A percentile compares a stretch with the other conserved stretches of the same genome.
These are phyloP conservation scores for Phytopythium kandeliae DNA, from an alignment of 352 stramenopile genomes.

Conservation along the genomic window DNA sequence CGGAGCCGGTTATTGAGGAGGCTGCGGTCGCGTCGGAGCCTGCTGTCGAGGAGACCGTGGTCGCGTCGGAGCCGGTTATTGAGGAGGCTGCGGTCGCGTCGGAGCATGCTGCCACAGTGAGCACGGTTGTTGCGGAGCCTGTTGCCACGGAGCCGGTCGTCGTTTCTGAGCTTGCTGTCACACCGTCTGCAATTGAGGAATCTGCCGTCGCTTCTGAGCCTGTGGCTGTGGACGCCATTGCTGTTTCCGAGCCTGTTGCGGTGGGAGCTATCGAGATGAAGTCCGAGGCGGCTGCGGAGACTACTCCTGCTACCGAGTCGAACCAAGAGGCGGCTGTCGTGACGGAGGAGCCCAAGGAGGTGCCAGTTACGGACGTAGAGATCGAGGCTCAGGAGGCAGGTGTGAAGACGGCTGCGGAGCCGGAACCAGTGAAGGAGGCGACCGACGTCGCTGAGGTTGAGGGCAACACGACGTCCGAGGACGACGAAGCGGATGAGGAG, in stretches of 20 bases:
- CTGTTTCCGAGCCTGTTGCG: background rate
- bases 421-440: conserved; percentile 3
- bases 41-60: no score
- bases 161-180: conserved; percentile 1
- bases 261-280: background rate
- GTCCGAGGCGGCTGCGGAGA: background rate
- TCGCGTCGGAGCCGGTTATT: background rate
- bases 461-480: conserved; percentile 23
- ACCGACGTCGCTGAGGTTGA: conserved; percentile 15
- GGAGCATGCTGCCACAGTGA: background rate
- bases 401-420: conserved; percentile 3
- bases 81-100: conserved; percentile 6
- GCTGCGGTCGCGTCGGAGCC: no score
- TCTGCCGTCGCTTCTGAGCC: conserved; percentile 4
- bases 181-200: background rate
- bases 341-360: background rate
- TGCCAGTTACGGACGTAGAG: conserved; percentile 2
- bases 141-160: conserved; percentile 6
- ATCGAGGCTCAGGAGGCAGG: background rate
- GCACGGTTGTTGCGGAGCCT: background rate
- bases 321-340: background rate
- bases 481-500: conserved; percentile 19
- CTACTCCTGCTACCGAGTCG: background rate
- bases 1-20: no score
- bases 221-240: background rate